Base-by-base conservation (phyloP, 106 monocot species). In the Ottelia alismoides region DNA sequence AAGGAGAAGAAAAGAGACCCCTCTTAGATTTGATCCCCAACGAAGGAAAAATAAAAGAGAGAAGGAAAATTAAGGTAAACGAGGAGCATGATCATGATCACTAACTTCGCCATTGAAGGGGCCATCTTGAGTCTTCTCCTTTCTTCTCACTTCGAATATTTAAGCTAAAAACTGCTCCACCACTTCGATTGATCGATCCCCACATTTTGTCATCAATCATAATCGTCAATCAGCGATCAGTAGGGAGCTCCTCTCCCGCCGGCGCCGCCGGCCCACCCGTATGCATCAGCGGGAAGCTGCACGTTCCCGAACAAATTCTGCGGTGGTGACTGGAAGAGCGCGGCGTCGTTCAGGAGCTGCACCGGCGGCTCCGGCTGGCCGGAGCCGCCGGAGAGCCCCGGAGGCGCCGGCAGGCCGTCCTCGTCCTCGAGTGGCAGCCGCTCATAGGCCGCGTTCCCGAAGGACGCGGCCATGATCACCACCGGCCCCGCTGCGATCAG, bases 401-500 rank as follows among this genome's bases (percentile, higher is more conserved):
- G 57, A 19, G 57, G 11, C 2, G 24, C 22, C 14, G 49, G 56
- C 0, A 35, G 45, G 0, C 31, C 23, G n/a, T 77, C 77, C 16
- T 72, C 77, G 6, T 68, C 77, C 14, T 72, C 77, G 14, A 78
- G 58, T 17, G 72, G 77, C 2, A 72, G 63, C 22, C 73, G 55
- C 31, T 72, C 77, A n/a, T 72, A 72, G 1, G 72, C 72, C 7
- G 73, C 57, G 63, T 78, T 68, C 18, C 70, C 74, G 47, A 83
- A 83, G 0, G 74, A 74, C 1, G 82, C 77, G 10, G 82, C 74
- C 82, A 83, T 83, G 51, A 83, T 63, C 2, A 82, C 69, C 11
- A 82, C 82, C 1, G 76, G 82, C 0, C 82, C 82, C 0, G 70
- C 54, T 17, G 82, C 66, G 1, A 70, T 27, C 27, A 83, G 32